Evolutionary conservation across 306 rosid species (phyloP).

Genomic region (Pyrus pyrifolia): DNA sequence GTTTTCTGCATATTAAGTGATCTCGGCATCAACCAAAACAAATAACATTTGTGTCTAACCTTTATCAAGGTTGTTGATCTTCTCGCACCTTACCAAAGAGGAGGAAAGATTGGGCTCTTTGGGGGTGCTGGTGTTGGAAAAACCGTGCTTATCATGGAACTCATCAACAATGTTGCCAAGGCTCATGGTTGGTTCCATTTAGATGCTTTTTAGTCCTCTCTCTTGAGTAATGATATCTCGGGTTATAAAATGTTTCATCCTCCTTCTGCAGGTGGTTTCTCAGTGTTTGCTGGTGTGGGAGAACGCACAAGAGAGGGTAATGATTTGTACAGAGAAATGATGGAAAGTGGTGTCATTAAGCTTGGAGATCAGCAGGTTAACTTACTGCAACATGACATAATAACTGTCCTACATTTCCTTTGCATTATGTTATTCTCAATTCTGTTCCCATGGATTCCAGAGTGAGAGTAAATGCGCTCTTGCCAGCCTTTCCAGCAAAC

Average conservation of each 20-base stretch:
- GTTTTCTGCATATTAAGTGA: too few relatives aligned
- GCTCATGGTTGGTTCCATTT: slow-evolving; percentile 67
- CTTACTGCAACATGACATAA: background rate
- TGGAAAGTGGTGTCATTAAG: slow-evolving; percentile 97
- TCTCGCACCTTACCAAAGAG: slow-evolving; percentile 85
- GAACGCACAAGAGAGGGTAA: slow-evolving; percentile 97
- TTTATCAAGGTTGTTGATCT: slow-evolving; percentile 66
- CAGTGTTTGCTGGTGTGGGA: slow-evolving; percentile 99
- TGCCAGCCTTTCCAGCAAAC: too few relatives aligned
- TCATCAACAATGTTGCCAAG: too few relatives aligned
- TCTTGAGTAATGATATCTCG: background rate
- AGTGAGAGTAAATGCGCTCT: slow-evolving; percentile 92
- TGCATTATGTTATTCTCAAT: background rate
- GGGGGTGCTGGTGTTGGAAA: slow-evolving; percentile 95
- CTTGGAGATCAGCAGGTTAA: slow-evolving; percentile 89
- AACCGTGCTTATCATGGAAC: slow-evolving; percentile 71
- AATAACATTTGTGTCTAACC: background rate
- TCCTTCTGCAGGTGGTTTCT: slow-evolving; percentile 78
- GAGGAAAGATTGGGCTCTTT: slow-evolving; percentile 85
- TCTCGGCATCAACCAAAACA: background rate
- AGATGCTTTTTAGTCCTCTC: background rate
- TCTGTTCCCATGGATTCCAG: slow-evolving; percentile 21
- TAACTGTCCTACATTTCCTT: background rate
- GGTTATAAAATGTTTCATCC: background rate
- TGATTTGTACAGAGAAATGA: slow-evolving; percentile 96